These are phyloP conservation scores for Asterionellopsis glacialis DNA, from an alignment of 108 stramenopile genomes.

Conservation along the genomic window DNA sequence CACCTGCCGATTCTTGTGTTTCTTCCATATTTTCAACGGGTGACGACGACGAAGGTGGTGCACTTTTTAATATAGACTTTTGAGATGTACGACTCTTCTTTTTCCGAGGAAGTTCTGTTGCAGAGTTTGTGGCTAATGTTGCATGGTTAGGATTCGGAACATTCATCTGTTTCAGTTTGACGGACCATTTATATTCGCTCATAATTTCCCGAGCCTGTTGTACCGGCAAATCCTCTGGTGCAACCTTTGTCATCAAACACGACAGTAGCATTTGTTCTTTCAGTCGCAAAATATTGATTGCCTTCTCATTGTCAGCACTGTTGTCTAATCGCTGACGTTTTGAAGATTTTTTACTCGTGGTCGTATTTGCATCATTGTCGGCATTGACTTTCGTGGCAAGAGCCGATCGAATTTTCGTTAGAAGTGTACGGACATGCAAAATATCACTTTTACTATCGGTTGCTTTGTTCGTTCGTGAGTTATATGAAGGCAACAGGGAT, in stretches of 20 bases:
- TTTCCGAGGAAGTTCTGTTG: not conserved
- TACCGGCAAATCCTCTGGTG: not conserved
- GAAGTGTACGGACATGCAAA: not conserved
- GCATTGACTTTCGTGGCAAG: not conserved
- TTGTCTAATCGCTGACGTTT: not conserved
- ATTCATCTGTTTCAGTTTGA: not conserved
- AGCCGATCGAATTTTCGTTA: not conserved
- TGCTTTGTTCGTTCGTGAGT: not conserved
- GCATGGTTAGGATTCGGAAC: not conserved
- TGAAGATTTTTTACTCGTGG: not conserved
- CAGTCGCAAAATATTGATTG: not conserved
- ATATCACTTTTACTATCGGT: not conserved
- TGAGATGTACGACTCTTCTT: too few relatives aligned
- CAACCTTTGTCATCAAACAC: not conserved
- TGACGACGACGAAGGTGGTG: too few relatives aligned
- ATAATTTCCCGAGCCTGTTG: not conserved
- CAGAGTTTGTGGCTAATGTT: not conserved
- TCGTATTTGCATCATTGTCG: too few relatives aligned
- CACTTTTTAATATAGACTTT: too few relatives aligned
- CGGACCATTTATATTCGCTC: not conserved
- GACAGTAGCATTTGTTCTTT: constrained; percentile 5
- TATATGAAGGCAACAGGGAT: constrained; percentile 2
- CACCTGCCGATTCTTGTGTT: not conserved
- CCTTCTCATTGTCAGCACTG: not conserved
- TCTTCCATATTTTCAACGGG: too few relatives aligned